A percentile compares a stretch with the other conserved stretches of the same genome.
Evolutionary conservation across 2,329 filamentous ascomycete genomes (phyloP).

Genomic region (Mycosphaerella sp.): DNA sequence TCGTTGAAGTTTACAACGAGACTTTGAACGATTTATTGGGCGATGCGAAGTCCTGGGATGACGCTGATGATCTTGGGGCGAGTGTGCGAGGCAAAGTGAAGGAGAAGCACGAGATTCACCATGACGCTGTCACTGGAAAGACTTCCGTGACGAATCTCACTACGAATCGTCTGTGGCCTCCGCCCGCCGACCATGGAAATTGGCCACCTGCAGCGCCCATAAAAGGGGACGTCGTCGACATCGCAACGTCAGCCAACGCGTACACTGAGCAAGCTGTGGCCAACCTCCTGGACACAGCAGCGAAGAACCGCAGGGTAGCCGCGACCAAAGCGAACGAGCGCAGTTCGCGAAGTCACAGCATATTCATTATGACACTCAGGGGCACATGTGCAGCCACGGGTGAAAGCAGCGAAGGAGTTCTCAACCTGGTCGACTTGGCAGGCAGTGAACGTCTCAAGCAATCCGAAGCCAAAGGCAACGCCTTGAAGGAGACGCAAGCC

Average conservation of each 20-base stretch:
- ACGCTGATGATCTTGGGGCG: conserved; percentile 26
- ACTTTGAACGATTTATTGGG: conserved; percentile 86
- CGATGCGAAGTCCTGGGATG: conserved; percentile 59
- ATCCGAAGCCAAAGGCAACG: conserved; percentile 76
- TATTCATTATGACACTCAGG: conserved; percentile 75
- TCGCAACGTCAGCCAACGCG: conserved; percentile 7
- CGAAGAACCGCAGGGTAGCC: conserved; percentile 82
- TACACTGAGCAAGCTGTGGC: conserved; percentile 30
- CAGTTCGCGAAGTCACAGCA: conserved; percentile 88
- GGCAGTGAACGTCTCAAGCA: conserved; percentile 87
- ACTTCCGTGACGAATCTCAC: conserved; percentile 77
- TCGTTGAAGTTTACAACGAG: conserved; percentile 98
- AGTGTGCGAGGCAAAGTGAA: conserved; percentile 41
- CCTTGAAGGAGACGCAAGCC: conserved; percentile 88
- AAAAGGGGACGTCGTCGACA: conserved; percentile 3
- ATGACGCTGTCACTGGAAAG: conserved; percentile 74
- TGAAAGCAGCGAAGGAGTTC: conserved; percentile 81
- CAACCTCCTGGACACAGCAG: conserved; percentile 60
- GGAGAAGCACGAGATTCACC: conserved; percentile 82
- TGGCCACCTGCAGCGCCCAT: conserved; percentile 25
- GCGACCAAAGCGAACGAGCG: conserved; percentile 97
- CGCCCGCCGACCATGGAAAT: conserved; percentile 58
- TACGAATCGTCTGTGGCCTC: conserved; percentile 67
- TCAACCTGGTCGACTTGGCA: conserved; percentile 93
- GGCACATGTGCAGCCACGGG: conserved; percentile 66